Evolutionary conservation across 2,329 filamentous ascomycete genomes (phyloP).

Genomic region (Penicillium sp.): DNA sequence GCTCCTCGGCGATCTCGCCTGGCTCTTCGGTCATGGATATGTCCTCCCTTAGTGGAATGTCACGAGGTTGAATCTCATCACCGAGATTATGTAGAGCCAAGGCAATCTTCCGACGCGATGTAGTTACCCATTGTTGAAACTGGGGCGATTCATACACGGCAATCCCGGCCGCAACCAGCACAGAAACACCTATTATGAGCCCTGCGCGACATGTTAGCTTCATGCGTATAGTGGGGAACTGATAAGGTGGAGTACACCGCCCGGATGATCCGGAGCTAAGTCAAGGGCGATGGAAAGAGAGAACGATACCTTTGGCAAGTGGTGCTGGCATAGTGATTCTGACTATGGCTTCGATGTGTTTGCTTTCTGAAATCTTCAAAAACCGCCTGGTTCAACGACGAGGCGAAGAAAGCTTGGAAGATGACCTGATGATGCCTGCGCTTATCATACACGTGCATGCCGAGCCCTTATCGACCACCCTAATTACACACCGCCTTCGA

Average conservation of each 20-base stretch:
- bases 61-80: slow-evolving; percentile 58
- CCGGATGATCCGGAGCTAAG: slow-evolving; percentile 15
- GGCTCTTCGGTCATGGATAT: slow-evolving; percentile 52
- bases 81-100: slow-evolving; percentile 61
- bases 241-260: slow-evolving; percentile 34
- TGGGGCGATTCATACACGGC: slow-evolving; percentile 67
- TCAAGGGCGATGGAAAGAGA: background rate
- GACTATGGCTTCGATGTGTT: background rate
- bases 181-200: slow-evolving; percentile 62
- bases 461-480: slow-evolving; percentile 38
- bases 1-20: slow-evolving; percentile 46
- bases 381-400: background rate
- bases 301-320: slow-evolving; percentile 49
- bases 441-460: slow-evolving; percentile 29
- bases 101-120: slow-evolving; percentile 63
- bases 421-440: slow-evolving; percentile 19
- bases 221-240: slow-evolving; percentile 17
- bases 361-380: background rate
- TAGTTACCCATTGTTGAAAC: slow-evolving; percentile 63
- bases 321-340: slow-evolving; percentile 46
- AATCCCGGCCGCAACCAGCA: slow-evolving; percentile 63
- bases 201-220: slow-evolving; percentile 45
- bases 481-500: slow-evolving; percentile 34
- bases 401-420: background rate
- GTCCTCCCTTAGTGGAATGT: slow-evolving; percentile 39